phyloP scores from a whole-genome alignment of 2,329 filamentous ascomycete genomes.

The Neonectria neomacrospora region DNA sequence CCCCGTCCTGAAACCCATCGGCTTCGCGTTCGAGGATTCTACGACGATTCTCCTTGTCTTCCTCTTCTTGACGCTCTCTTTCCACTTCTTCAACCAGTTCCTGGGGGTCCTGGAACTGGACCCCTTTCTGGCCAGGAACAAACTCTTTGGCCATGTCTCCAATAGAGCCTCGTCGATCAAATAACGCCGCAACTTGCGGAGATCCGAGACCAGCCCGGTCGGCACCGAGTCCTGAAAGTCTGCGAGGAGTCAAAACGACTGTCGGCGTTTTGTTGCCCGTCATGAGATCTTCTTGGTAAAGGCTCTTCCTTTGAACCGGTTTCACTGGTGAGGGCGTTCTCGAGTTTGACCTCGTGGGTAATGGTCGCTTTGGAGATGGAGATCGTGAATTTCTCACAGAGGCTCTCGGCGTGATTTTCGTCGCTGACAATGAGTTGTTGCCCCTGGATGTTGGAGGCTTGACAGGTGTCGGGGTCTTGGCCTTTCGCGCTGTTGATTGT shows the following conservation, averaged over 20 bases:
- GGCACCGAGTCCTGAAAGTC: slow-evolving; percentile 74
- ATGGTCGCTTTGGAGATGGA: slow-evolving; percentile 35
- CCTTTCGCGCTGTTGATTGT: slow-evolving; percentile 28
- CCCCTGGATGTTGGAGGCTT: slow-evolving; percentile 42
- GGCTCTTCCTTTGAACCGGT: slow-evolving; percentile 43
- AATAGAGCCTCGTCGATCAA: slow-evolving; percentile 78
- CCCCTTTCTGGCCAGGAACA: slow-evolving; percentile 61
- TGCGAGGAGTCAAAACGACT: slow-evolving; percentile 68
- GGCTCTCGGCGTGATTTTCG: slow-evolving; percentile 27
- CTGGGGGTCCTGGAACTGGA: slow-evolving; percentile 74
- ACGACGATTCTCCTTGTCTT: slow-evolving; percentile 69
- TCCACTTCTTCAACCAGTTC: slow-evolving; percentile 72
- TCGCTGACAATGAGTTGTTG: slow-evolving; percentile 29
- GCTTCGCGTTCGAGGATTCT: slow-evolving; percentile 65
- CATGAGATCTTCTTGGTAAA: slow-evolving; percentile 65
- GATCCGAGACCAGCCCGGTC: slow-evolving; percentile 80
- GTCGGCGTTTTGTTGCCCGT: slow-evolving; percentile 71
- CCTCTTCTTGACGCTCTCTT: slow-evolving; percentile 67
- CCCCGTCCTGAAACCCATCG: slow-evolving; percentile 58
- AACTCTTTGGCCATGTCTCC: slow-evolving; percentile 74
- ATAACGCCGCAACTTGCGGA: slow-evolving; percentile 75
- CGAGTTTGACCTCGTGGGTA: slow-evolving; percentile 30
- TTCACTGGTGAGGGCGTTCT: slow-evolving; percentile 42
- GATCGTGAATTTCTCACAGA: slow-evolving; percentile 28
- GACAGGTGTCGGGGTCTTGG: slow-evolving; percentile 40